Percentiles rank a stretch among this genome's conserved stretches.
Conservation (phyloP, 208 protist species). For the Strigomonas culicis region DNA sequence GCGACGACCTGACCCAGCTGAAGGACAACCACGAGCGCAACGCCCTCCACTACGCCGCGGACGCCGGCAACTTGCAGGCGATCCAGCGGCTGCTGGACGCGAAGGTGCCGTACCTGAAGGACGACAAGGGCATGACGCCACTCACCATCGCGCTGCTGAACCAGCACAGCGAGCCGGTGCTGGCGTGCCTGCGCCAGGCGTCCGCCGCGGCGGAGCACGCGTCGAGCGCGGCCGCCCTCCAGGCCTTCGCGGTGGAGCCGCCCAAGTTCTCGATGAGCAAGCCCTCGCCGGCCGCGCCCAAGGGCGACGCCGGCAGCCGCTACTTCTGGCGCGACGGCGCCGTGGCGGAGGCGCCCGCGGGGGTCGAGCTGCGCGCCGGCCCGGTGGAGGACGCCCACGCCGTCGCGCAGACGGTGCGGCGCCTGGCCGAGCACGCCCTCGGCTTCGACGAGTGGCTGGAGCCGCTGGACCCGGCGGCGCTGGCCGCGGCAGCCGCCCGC, state of each 20-base stretch:
- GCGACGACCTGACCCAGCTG: constrained; percentile 37
- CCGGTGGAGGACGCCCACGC: constrained; percentile 15
- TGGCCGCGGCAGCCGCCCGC: constrained; percentile 21
- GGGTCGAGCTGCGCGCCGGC: not conserved
- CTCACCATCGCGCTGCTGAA: constrained; percentile 76
- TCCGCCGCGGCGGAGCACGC: constrained; percentile 10
- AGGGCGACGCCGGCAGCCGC: constrained; percentile 4
- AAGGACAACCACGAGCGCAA: constrained; percentile 75
- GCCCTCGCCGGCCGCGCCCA: constrained; percentile 28
- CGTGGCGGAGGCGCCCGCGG: not conserved
- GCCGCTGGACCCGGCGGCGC: constrained; percentile 20
- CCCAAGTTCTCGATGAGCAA: constrained; percentile 76
- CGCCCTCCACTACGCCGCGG: constrained; percentile 79
- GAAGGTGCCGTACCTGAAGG: constrained; percentile 49
- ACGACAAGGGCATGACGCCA: constrained; percentile 69
- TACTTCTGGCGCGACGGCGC: not conserved
- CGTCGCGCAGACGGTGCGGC: constrained; percentile 20
- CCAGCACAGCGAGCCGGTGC: constrained; percentile 19
- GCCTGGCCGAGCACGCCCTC: constrained; percentile 15
- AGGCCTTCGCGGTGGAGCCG: constrained; percentile 50
- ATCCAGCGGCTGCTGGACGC: constrained; percentile 40
- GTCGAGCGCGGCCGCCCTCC: constrained; percentile 35
- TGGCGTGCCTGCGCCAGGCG: constrained; percentile 22
- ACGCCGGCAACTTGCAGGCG: constrained; percentile 47
- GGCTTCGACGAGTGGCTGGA: constrained; percentile 21